Percentiles rank a stretch among this genome's conserved stretches.
Conservation (phyloP, 1,284 basidiomycete genomes). For the Ganoderma lucidum region DNA sequence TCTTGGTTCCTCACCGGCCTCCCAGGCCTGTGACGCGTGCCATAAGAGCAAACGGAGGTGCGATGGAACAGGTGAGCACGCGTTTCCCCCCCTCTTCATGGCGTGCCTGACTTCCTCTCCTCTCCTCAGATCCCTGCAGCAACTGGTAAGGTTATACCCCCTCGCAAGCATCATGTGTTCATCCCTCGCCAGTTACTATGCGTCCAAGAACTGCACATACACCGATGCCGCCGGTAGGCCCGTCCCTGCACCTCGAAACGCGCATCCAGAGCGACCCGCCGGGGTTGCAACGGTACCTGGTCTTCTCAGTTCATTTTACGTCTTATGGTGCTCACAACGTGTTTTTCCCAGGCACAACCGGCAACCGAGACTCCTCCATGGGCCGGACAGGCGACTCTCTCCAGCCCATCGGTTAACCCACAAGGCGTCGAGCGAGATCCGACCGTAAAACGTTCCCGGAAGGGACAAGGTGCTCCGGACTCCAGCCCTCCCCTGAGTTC, state of each 20-base stretch:
- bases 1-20: conserved; percentile 15
- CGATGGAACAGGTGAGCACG: conserved; percentile 75
- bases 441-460: conserved; percentile 35
- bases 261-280: conserved; percentile 26
- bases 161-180: not conserved
- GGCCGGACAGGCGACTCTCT: conserved; percentile 29
- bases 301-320: conserved; percentile 17
- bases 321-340: not conserved
- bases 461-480: conserved; percentile 30
- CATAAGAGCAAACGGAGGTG: conserved; percentile 85
- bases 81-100: not conserved
- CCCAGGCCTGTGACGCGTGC: conserved; percentile 81
- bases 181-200: conserved; percentile 66
- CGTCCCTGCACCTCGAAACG: conserved; percentile 69
- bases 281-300: conserved; percentile 28
- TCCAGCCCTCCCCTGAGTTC: conserved; percentile 34
- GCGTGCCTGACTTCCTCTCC: conserved; percentile 22
- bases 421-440: conserved; percentile 33
- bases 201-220: conserved; percentile 81
- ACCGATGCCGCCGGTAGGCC: conserved; percentile 80
- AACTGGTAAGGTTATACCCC: conserved; percentile 65
- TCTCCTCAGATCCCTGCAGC: conserved; percentile 71
- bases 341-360: conserved; percentile 23
- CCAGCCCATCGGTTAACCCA: conserved; percentile 28
- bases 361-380: conserved; percentile 26